Conservation (phyloP, 164 flowering plant species). For the Vitis vinifera region DNA sequence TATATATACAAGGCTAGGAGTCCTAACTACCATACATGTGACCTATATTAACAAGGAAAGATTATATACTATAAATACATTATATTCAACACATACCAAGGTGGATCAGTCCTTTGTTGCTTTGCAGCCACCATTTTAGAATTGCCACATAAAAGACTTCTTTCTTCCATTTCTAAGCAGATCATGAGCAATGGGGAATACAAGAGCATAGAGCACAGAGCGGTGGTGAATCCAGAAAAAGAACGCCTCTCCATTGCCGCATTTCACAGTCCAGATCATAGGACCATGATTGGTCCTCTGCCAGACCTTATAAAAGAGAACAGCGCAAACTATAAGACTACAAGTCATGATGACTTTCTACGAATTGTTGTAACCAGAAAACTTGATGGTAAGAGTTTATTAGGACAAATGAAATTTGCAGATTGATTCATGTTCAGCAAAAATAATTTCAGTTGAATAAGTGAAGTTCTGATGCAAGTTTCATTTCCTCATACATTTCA, state of each 20-base stretch:
- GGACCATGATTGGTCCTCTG: conserved; percentile 30
- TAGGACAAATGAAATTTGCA: conserved; percentile 21
- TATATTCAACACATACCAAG: no score
- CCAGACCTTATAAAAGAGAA: conserved; percentile 25
- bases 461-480: no score
- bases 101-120: no score
- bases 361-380: conserved; percentile 18
- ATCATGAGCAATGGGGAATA: conserved; percentile 51
- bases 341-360: conserved; percentile 19
- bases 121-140: no score
- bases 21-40: no score
- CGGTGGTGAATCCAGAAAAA: conserved; percentile 35
- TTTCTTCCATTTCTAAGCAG: conserved; percentile 24
- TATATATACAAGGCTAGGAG: no score
- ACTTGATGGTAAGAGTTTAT: conserved; percentile 32
- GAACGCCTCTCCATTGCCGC: conserved; percentile 50
- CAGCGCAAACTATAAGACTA: conserved; percentile 17
- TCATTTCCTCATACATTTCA: no score
- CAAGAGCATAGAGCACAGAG: conserved; percentile 57
- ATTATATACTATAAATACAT: no score
- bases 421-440: no score
- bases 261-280: conserved; percentile 32
- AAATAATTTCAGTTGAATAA: no score
- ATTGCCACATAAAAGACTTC: background rate
- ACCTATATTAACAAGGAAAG: no score